These are phyloP conservation scores for Trichoderma gamsii DNA, from an alignment of 495 filamentous ascomycete species.

Conservation along the genomic window DNA sequence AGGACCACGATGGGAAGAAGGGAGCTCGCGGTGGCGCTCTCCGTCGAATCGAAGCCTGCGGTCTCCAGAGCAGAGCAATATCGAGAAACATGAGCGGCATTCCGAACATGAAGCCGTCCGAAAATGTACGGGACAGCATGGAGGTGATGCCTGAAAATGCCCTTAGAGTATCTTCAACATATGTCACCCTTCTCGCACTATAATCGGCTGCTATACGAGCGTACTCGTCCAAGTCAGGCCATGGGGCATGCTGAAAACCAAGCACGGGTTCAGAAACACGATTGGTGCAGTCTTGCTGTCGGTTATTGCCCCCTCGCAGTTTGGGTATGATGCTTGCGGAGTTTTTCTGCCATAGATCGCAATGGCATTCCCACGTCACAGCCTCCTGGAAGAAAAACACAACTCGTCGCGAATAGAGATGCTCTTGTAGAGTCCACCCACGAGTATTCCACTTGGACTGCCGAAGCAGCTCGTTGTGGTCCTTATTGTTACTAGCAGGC, in stretches of 20 bases:
- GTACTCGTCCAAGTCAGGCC: conserved; percentile 20
- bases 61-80: conserved; percentile 21
- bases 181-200: conserved; percentile 18
- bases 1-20: conserved; percentile 21
- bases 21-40: conserved; percentile 2
- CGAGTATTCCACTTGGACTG: conserved; percentile 18
- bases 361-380: conserved; percentile 20
- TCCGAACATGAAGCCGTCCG: conserved; percentile 19
- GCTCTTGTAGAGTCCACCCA: conserved; percentile 24
- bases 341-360: conserved; percentile 13
- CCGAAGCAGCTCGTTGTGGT: conserved; percentile 14
- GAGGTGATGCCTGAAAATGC: conserved; percentile 21
- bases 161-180: conserved; percentile 18
- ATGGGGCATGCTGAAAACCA: conserved; percentile 14
- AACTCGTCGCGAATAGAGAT: conserved; percentile 17
- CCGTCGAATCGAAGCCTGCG: conserved; percentile 17
- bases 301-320: not conserved
- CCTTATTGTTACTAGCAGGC: not conserved
- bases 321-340: not conserved
- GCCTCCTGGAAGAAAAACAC: conserved; percentile 19
- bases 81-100: conserved; percentile 20
- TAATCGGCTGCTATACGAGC: conserved; percentile 19
- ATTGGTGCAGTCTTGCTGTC: conserved; percentile 5
- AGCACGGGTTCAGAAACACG: conserved; percentile 6
- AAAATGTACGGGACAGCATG: conserved; percentile 12